Evolutionary conservation across 805 yeast species (phyloP).

Genomic region (Ogataea neopini): DNA sequence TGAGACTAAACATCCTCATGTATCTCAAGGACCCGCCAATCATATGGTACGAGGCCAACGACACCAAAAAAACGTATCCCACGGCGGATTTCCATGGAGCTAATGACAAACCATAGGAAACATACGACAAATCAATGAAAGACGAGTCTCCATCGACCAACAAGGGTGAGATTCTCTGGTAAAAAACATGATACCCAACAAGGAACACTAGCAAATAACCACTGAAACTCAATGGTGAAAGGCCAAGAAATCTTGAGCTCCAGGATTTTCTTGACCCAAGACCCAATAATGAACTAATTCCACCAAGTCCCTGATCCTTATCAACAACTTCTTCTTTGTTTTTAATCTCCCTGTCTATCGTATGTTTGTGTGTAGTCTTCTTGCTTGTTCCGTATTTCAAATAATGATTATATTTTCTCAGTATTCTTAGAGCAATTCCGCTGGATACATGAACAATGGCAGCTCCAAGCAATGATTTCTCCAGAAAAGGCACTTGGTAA

Average conservation of each 20-base stretch:
- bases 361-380: slow-evolving; percentile 9
- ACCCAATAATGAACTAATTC: slow-evolving; percentile 56
- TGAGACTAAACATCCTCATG: slow-evolving; percentile 39
- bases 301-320: slow-evolving; percentile 61
- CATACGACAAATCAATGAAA: slow-evolving; percentile 51
- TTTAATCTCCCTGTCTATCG: slow-evolving; percentile 8
- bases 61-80: slow-evolving; percentile 39
- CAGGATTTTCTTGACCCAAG: slow-evolving; percentile 51
- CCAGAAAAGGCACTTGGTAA: slow-evolving; percentile 57
- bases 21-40: slow-evolving; percentile 54
- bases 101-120: slow-evolving; percentile 40
- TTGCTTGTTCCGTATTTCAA: slow-evolving; percentile 27
- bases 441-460: slow-evolving; percentile 49
- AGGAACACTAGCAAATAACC: slow-evolving; percentile 56
- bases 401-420: slow-evolving; percentile 36
- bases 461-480: slow-evolving; percentile 49
- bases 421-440: slow-evolving; percentile 49
- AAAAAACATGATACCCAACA: slow-evolving; percentile 46
- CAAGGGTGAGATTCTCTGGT: slow-evolving; percentile 52
- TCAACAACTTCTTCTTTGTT: slow-evolving; percentile 28
- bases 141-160: slow-evolving; percentile 65
- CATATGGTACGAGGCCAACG: slow-evolving; percentile 51
- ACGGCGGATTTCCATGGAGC: slow-evolving; percentile 11
- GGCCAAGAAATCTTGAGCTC: slow-evolving; percentile 44
- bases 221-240: slow-evolving; percentile 58